Evolutionary conservation across 257 asterid species (phyloP), one percentile per base, ranked within the genome.

Genomic region (Cynanchum wilfordii): DNA sequence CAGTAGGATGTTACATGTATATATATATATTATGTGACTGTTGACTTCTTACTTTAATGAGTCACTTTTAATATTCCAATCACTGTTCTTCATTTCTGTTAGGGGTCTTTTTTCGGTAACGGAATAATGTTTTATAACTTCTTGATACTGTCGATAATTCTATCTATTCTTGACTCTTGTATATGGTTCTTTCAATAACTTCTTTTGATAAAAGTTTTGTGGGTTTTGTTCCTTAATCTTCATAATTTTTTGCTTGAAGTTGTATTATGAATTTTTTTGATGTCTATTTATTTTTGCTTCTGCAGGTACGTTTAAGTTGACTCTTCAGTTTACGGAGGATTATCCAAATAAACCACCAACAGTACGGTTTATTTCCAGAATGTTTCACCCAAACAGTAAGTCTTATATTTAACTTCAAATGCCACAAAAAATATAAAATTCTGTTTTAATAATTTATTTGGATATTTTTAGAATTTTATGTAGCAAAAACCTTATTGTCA

Each of bases 371-470:
- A 82, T 90, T 73, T 93, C 98, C 68, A 87, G 98, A 84, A 93
- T 93, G 98, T 93, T 93, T 82, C 98, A 93, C 74, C 98, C 98
- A 45, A 93, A 93, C 77, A 93, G 98, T 93, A 93, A 90, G 98
- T 83, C 63, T 17, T 72, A 72, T 25, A 44, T 27, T 25, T 11
- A 11, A 55, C 20, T 20, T 19, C 2, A 10, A 52, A 22, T 69
- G 56, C 69, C 24, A 33, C 57, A 36, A 42, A 51, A 71, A 51
- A 30, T 27, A 11, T 72, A 38, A n/a, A 50, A 29, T 36, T n/a
- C 25, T 66, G 47, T 25, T 56, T 58, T 58, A 27, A n/a, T 22
- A 47, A 11, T 55, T 64, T 36, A 64, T 64, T 33, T 9, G 16
- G 16, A 16, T 20, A 55, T 33, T 16, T 7, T 20, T 38, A 36